These are phyloP conservation scores for Kwoniella dendrophila DNA, from an alignment of 768 basidiomycete genomes.

Conservation along the genomic window DNA sequence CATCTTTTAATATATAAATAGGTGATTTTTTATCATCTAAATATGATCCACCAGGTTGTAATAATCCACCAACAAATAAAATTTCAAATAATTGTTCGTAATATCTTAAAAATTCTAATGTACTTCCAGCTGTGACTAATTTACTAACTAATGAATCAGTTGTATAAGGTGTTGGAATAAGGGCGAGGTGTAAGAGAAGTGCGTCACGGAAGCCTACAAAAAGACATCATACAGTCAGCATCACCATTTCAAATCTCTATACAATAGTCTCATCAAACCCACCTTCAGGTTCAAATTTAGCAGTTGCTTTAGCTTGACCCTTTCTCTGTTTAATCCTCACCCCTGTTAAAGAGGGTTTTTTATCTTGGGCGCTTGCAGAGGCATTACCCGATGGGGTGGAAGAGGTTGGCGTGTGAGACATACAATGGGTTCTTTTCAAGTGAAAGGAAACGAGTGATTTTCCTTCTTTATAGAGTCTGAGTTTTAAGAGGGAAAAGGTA, in stretches of 20 bases:
- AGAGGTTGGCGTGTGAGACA: conserved; percentile 51
- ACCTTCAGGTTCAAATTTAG: conserved; percentile 56
- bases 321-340: conserved; percentile 56
- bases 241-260: neutral
- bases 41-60: conserved; percentile 92
- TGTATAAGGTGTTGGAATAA: conserved; percentile 47
- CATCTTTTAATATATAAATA: conserved; percentile 61
- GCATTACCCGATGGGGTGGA: conserved; percentile 44
- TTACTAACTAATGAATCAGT: conserved; percentile 50
- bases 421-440: conserved; percentile 34
- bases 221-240: neutral
- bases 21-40: conserved; percentile 79
- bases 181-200: conserved; percentile 51
- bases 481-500: neutral
- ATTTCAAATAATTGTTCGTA: conserved; percentile 95
- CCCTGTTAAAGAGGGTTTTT: conserved; percentile 52
- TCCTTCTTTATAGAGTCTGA: neutral
- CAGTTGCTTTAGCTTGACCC: conserved; percentile 51
- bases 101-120: conserved; percentile 96
- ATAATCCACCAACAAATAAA: conserved; percentile 89
- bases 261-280: conserved; percentile 18
- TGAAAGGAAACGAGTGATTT: neutral
- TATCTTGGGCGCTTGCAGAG: conserved; percentile 30
- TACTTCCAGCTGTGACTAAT: conserved; percentile 85
- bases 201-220: conserved; percentile 52